Conservation (phyloP, 352 stramenopile genomes). For the Phytophthora pluvialis region DNA sequence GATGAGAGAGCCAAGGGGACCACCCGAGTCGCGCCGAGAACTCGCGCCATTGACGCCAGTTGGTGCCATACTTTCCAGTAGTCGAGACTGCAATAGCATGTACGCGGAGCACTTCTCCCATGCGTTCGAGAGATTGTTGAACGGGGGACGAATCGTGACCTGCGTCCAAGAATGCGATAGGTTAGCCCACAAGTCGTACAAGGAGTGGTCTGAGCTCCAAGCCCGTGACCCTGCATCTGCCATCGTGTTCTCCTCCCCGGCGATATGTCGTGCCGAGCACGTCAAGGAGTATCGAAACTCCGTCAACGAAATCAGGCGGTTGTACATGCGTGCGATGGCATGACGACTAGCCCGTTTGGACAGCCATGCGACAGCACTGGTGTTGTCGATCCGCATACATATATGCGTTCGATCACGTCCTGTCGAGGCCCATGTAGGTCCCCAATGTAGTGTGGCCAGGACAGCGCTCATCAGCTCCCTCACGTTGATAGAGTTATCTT, state of each 20-base stretch:
- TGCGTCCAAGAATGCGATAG: conserved; percentile 10
- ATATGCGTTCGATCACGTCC: conserved; percentile 1
- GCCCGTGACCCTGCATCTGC: conserved; percentile 13
- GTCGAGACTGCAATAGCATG: conserved; percentile 6
- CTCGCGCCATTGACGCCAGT: conserved; percentile 13
- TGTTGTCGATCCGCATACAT: conserved; percentile 9
- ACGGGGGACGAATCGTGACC: not conserved
- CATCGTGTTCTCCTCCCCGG: conserved; percentile 7
- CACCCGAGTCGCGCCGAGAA: conserved; percentile 5
- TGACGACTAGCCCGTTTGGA: not conserved
- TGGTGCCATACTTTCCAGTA: not conserved
- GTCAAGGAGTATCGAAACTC: conserved; percentile 8
- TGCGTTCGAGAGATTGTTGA: conserved; percentile 15
- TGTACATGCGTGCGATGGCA: conserved; percentile 3
- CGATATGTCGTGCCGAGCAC: conserved; percentile 3
- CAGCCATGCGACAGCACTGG: conserved; percentile 6
- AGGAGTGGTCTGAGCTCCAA: conserved; percentile 1
- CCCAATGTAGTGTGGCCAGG: conserved; percentile 4
- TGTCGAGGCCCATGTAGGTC: not conserved
- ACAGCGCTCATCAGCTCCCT: conserved; percentile 6
- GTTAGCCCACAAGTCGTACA: conserved; percentile 13
- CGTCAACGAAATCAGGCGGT: conserved; percentile 1
- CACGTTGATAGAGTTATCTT: conserved; percentile 18
- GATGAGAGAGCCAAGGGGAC: conserved; percentile 1
- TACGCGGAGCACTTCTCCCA: conserved; percentile 11